Base-by-base conservation (phyloP, 2,329 filamentous ascomycete species). In the Calonectria pteridis region DNA sequence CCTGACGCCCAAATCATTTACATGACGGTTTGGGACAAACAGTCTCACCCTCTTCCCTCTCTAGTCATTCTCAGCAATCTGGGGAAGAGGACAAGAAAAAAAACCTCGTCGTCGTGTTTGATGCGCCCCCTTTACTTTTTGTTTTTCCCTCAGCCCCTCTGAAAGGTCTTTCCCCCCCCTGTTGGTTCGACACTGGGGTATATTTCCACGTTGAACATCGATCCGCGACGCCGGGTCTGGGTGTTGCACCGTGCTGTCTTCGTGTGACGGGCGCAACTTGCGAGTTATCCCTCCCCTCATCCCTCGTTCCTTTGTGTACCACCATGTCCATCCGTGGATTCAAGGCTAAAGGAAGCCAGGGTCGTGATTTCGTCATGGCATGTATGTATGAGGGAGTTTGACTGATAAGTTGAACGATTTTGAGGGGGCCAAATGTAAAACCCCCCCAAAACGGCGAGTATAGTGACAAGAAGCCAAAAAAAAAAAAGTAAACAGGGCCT, bases 181-280 rank as follows among this genome's bases (percentile, higher is more conserved):
- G 55, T 43, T 53, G 50, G 29, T 62, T 53, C 46, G 23, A 26
- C 6, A 37, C 37, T 23, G 23, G 51, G 31, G 37, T 51, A 71
- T 67, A n/a, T n/a, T n/a, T 53, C 72, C 72, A 72, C 71, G 73
- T 50, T 66, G 69, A 71, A 76, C 77, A 46, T 69, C 65, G 75
- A 78, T 76, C 78, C 78, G 66, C 69, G 71, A 79, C 72, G 76
- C 69, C 72, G 78, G 78, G 78, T 79, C 78, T 79, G 71, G 67
- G 43, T 78, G 78, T 80, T 75, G 76, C 78, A 80, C 77, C 76
- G 77, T 80, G 78, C 73, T 76, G 63, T 69, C 67, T 73, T 73
- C 69, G 69, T 78, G 73, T 77, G 75, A 75, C 72, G 69, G 73
- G 77, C 67, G 73, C 66, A 55, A 35, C 50, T 51, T 77, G 69